Percentiles rank a stretch among this genome's conserved stretches.
These are phyloP conservation scores for Naganishia onofrii DNA, from an alignment of 768 basidiomycete genomes.

Conservation along the genomic window DNA sequence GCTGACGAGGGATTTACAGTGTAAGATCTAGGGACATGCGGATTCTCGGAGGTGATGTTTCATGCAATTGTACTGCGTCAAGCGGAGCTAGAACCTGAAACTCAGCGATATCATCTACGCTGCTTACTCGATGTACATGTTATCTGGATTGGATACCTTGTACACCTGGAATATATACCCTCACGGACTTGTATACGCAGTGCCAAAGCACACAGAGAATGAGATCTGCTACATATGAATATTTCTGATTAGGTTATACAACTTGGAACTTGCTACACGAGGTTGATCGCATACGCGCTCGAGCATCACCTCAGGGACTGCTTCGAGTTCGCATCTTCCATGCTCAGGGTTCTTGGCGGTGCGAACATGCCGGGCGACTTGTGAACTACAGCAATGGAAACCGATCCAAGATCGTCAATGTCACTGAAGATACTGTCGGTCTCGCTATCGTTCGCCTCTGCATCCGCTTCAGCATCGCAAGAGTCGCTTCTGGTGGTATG, in stretches of 20 bases:
- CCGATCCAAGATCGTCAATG: constrained; percentile 16
- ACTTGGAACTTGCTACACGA: neutral
- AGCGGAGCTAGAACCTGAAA: too few relatives aligned
- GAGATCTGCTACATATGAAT: too few relatives aligned
- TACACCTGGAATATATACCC: too few relatives aligned
- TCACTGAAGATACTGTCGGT: constrained; percentile 23
- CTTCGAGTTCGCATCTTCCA: neutral
- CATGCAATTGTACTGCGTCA: too few relatives aligned
- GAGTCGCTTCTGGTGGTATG: neutral
- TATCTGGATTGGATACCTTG: too few relatives aligned
- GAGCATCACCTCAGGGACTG: neutral
- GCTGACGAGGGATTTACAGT: too few relatives aligned
- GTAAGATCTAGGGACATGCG: too few relatives aligned
- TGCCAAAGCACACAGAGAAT: too few relatives aligned
- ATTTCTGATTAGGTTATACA: neutral
- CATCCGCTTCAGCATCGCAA: constrained; percentile 3
- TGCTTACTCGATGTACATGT: too few relatives aligned
- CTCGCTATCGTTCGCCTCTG: constrained; percentile 10
- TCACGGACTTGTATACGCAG: too few relatives aligned
- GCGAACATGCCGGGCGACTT: constrained; percentile 3
- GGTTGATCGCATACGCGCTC: neutral
- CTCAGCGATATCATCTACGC: too few relatives aligned
- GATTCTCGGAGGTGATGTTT: too few relatives aligned
- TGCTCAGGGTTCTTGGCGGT: constrained; percentile 9
- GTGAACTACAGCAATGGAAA: constrained; percentile 12